Conservation (phyloP, 2,329 filamentous ascomycete genomes). For the Hypoxylon sp. region DNA sequence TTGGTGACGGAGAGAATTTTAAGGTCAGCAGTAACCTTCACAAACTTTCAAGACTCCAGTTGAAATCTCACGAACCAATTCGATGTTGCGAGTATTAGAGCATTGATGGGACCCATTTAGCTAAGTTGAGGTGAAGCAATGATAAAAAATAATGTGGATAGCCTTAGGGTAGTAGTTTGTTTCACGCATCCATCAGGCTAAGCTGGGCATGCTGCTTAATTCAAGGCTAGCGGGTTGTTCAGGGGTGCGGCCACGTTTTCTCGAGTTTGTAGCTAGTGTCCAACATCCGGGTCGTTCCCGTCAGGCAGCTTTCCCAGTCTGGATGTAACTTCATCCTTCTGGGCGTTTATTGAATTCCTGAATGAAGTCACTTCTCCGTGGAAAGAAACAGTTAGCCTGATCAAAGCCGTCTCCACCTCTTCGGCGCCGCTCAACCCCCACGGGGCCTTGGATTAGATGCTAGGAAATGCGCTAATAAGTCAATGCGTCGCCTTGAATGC, state of each 20-base stretch:
- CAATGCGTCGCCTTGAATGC: slow-evolving; percentile 30
- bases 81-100: neutral
- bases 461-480: slow-evolving; percentile 33
- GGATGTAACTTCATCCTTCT: slow-evolving; percentile 5
- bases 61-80: slow-evolving; percentile 15
- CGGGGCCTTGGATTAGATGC: slow-evolving; percentile 34
- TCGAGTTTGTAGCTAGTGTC: slow-evolving; percentile 18
- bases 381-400: slow-evolving; percentile 20
- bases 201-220: slow-evolving; percentile 19
- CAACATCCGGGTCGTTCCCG: slow-evolving; percentile 30
- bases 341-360: slow-evolving; percentile 1
- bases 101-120: slow-evolving; percentile 21
- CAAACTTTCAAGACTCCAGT: neutral
- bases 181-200: slow-evolving; percentile 32
- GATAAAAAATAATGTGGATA: slow-evolving; percentile 26
- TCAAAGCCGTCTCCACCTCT: slow-evolving; percentile 33
- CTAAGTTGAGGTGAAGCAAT: slow-evolving; percentile 16
- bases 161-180: slow-evolving; percentile 21
- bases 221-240: slow-evolving; percentile 25
- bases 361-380: slow-evolving; percentile 19
- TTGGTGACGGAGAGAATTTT: neutral
- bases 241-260: slow-evolving; percentile 33
- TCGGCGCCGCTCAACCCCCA: slow-evolving; percentile 29
- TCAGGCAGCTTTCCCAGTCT: slow-evolving; percentile 15
- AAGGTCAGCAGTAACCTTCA: neutral